A percentile compares a stretch with the other conserved stretches of the same genome.
These are phyloP conservation scores for Yarrowia galli DNA, from an alignment of 1,139 yeast species.

Conservation along the genomic window DNA sequence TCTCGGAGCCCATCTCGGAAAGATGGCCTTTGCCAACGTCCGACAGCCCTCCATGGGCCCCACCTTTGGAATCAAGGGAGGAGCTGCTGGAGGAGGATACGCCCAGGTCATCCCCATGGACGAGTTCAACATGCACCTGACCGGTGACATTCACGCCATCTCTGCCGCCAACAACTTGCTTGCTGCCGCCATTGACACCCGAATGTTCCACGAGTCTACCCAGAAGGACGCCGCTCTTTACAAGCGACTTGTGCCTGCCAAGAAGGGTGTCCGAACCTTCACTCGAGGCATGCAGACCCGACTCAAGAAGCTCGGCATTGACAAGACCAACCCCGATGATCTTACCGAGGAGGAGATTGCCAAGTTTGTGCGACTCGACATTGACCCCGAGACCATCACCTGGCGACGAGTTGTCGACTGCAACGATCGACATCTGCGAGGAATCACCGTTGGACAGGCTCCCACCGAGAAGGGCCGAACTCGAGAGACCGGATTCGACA, in stretches of 20 bases:
- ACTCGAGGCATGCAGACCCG: conserved; percentile 80
- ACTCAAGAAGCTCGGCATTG: conserved; percentile 79
- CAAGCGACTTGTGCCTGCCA: conserved; percentile 88
- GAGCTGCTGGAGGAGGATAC: conserved; percentile 99
- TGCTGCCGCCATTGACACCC: conserved; percentile 97
- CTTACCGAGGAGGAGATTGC: conserved; percentile 81
- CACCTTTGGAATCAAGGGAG: conserved; percentile 97
- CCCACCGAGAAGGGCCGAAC: conserved; percentile 92
- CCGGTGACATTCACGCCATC: conserved; percentile 98
- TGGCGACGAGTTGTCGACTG: conserved; percentile 98
- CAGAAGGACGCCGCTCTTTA: conserved; percentile 88
- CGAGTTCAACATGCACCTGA: conserved; percentile 96
- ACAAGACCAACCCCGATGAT: conserved; percentile 81
- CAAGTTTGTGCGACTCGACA: conserved; percentile 82
- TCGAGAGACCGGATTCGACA: conserved; percentile 92
- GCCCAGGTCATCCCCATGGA: conserved; percentile 99
- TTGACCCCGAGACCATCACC: conserved; percentile 92
- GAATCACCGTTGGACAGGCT: conserved; percentile 90
- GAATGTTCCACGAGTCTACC: conserved; percentile 95
- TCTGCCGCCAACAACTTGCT: conserved; percentile 93
- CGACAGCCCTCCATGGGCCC: conserved; percentile 99
- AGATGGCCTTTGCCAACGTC: conserved; percentile 90
- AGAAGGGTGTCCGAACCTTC: conserved; percentile 82
- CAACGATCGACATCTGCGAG: conserved; percentile 91
- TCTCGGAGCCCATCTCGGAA: conserved; percentile 89